Evolutionary conservation across 768 basidiomycete species (phyloP), one percentile per base, ranked within the genome.

Genomic region (Podaxis sp.): DNA sequence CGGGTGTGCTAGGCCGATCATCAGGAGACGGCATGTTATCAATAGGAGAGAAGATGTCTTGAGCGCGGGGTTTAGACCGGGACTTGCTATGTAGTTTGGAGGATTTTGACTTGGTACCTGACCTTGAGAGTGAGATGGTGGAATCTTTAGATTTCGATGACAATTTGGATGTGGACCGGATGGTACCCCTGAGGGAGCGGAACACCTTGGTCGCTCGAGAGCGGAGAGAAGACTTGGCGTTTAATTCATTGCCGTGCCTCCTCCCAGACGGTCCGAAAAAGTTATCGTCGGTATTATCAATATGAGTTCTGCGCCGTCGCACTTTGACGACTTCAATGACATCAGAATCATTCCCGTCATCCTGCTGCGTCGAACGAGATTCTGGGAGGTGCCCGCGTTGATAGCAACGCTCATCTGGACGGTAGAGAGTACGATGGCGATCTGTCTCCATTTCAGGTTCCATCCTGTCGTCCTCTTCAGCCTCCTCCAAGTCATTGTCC

Each of bases 321-420:
- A 88, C 80, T 68, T 84, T 86, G 41, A 88, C 76, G 33, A 88
- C 82, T 69, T 88, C 87, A 13, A 87, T 74, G 38, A 87, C 79
- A 66, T 86, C 86, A 20, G 82, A 85, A 64, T 83, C 83, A 62
- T 80, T 72, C 15, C 75, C 79, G 44, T 69, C 56, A 41, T 73
- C 70, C 44, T 17, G 50, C 6, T 33, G 36, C 44, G 57, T 49
- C 28, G 53, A 56, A 33, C 64, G 66, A 33, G 54, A 71, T 57
- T 51, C 49, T 58, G 65, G 44, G 58, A 66, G 30, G 65, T 64
- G 55, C 52, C 50, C 46, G 46, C 58, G 64, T 54, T 66, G 66
- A 58, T 64, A 41, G 58, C 60, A 61, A 63, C 67, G 68, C n/a
- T 56, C 64, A 20, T 64, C 22, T 13, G 22, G 5, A 24, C 10